Evolutionary conservation across 2,329 filamentous ascomycete species (phyloP), one percentile per base, ranked within the genome.

Genomic region (Blumeriella jaapii): DNA sequence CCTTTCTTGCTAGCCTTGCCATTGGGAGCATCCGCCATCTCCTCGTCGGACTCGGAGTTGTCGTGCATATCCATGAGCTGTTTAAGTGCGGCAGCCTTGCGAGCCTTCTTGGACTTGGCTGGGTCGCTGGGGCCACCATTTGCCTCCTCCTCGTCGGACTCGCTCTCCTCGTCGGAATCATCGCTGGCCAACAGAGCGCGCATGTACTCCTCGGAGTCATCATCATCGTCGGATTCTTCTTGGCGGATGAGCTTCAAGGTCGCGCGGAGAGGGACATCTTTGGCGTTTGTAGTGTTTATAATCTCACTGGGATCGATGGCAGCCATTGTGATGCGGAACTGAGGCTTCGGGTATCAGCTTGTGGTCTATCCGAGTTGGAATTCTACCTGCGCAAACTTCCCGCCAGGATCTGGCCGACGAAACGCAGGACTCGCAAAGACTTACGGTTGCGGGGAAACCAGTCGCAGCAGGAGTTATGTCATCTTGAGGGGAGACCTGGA

Each of bases 281-380:
- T 70, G 34, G 71, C 69, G 39, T 69, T 68, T 49, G 78, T 76
- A 40, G 68, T 68, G 59, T 84, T 71, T 22, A 78, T 71, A 51
- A 75, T 69, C 52, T 82, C 82, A 54, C 75, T 85, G 39, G 91
- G 91, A 59, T 98, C 89, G 59, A 98, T 80, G 48, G 91, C 91
- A 54, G 93, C 91, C 91, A 98, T 98, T 55, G 87, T 96, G 57
- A 98, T 85, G 59, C 85, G 85, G 66, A 95, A 93, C 87, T 94
- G 54, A 11, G 24, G 10, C 31, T 34, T 11, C 9, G 17, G 25
- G 23, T 18, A 18, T 51, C 31, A 53, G 46, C 25, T 32, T 27
- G 20, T 20, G 6, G 15, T 20, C 30, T 29, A n/a, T 29, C 7
- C 2, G 19, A 14, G n/a, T 19, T 25, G 11, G 14, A 14, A 28